Conservation (phyloP, 176 grass and related monocot genomes). For the Bromus sterilis region DNA sequence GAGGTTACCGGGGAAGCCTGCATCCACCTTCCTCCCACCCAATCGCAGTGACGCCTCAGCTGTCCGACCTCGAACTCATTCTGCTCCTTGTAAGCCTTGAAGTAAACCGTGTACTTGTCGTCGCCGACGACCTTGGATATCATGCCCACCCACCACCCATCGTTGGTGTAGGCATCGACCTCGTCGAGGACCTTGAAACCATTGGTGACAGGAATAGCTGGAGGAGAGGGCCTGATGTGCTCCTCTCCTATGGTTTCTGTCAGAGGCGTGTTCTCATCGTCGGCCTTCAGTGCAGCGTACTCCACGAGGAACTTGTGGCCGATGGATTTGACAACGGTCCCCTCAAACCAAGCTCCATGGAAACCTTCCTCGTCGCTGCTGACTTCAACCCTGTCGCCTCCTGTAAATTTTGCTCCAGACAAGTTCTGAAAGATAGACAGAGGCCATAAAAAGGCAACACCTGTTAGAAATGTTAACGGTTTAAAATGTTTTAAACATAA, state of each 20-base stretch:
- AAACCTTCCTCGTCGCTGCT: slow-evolving; percentile 77
- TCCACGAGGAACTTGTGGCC: slow-evolving; percentile 45
- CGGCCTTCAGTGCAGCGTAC: slow-evolving; percentile 49
- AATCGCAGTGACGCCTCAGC: slow-evolving; percentile 65
- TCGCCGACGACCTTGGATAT: slow-evolving; percentile 51
- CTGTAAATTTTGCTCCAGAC: slow-evolving; percentile 18
- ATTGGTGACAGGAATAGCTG: background rate
- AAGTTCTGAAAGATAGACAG: slow-evolving; percentile 33
- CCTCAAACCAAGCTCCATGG: slow-evolving; percentile 58
- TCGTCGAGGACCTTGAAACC: slow-evolving; percentile 67
- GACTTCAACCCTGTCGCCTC: slow-evolving; percentile 52
- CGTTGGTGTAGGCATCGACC: slow-evolving; percentile 72
- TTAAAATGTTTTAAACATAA: background rate
- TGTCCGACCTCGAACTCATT: slow-evolving; percentile 41
- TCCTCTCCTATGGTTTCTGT: slow-evolving; percentile 47
- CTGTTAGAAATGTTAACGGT: background rate
- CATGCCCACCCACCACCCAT: slow-evolving; percentile 84
- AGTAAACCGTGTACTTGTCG: slow-evolving; percentile 61
- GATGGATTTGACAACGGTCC: slow-evolving; percentile 37
- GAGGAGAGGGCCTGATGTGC: slow-evolving; percentile 55
- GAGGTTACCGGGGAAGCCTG: slow-evolving; percentile 36
- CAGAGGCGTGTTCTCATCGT: slow-evolving; percentile 52
- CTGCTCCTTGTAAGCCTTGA: slow-evolving; percentile 70
- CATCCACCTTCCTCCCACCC: slow-evolving; percentile 72
- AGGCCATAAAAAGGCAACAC: background rate